Conservation (phyloP, 805 yeast genomes). For the Barnettozyma pratensis region DNA sequence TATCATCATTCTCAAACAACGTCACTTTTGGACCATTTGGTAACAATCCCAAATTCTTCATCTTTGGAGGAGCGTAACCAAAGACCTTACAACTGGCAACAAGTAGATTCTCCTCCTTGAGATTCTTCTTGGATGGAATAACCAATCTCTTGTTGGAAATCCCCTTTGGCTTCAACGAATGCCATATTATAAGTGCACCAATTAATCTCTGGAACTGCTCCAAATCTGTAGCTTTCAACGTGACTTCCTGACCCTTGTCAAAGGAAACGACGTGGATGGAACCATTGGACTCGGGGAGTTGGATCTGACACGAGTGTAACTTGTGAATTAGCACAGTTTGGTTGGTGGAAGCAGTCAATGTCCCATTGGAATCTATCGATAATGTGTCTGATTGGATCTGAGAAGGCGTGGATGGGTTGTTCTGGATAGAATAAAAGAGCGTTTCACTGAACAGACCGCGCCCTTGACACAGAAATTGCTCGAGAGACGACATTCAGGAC, state of each 20-base stretch:
- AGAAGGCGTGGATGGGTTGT: no score
- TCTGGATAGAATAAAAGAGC: no score
- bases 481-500: no score
- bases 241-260: constrained; percentile 2
- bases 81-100: constrained; percentile 62
- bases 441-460: no score
- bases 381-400: no score
- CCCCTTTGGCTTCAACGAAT: constrained; percentile 45
- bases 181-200: constrained; percentile 51
- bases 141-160: constrained; percentile 40
- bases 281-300: background rate
- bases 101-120: constrained; percentile 34
- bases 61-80: constrained; percentile 38
- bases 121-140: constrained; percentile 19
- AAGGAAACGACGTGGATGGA: constrained; percentile 7
- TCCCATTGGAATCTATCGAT: no score
- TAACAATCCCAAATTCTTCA: constrained; percentile 12
- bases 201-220: constrained; percentile 36
- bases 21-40: constrained; percentile 15
- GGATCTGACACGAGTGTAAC: constrained; percentile 5
- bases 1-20: constrained; percentile 9
- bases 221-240: constrained; percentile 20
- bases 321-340: background rate
- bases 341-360: background rate
- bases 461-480: no score